Percentiles rank a stretch among this genome's conserved stretches.
phyloP scores from a whole-genome alignment of 73 alveolate genomes.

The Effrenium voratum region DNA sequence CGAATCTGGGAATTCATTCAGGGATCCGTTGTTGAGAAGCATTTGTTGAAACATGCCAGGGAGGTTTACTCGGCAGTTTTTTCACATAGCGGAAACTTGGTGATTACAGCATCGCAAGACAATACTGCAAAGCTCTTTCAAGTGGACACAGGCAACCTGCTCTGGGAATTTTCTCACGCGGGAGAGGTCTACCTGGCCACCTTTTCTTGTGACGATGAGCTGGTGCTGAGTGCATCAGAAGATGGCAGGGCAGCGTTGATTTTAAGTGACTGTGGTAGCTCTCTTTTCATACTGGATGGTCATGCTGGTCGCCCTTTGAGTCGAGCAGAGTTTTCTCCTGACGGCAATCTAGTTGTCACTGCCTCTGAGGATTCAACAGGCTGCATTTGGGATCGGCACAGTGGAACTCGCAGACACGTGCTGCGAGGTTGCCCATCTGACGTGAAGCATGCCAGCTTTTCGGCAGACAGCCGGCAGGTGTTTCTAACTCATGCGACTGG shows the following conservation, averaged over 20 bases:
- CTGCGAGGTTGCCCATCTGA: constrained; percentile 39
- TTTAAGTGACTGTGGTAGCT: background rate
- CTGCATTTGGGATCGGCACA: constrained; percentile 34
- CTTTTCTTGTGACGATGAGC: constrained; percentile 46
- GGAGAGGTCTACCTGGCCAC: constrained; percentile 66
- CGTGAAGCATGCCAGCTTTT: constrained; percentile 34
- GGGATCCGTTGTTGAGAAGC: background rate
- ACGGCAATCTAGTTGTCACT: background rate
- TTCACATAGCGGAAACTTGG: constrained; percentile 15
- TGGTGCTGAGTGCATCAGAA: constrained; percentile 53
- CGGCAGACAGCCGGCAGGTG: constrained; percentile 47
- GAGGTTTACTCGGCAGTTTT: constrained; percentile 79
- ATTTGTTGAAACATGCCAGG: background rate
- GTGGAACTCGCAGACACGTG: background rate
- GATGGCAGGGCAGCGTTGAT: constrained; percentile 49
- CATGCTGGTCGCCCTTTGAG: constrained; percentile 31
- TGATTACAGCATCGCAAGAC: constrained; percentile 54
- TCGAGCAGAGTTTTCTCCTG: constrained; percentile 78
- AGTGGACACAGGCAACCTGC: constrained; percentile 10
- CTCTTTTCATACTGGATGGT: background rate
- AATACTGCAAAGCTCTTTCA: background rate
- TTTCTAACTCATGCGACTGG: constrained; percentile 58
- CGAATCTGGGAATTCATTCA: constrained; percentile 38
- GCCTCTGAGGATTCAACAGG: constrained; percentile 27
- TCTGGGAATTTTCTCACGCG: constrained; percentile 19